Evolutionary conservation across 139 green algal species (phyloP).

Genomic region (Chlamydomonas sp.): DNA sequence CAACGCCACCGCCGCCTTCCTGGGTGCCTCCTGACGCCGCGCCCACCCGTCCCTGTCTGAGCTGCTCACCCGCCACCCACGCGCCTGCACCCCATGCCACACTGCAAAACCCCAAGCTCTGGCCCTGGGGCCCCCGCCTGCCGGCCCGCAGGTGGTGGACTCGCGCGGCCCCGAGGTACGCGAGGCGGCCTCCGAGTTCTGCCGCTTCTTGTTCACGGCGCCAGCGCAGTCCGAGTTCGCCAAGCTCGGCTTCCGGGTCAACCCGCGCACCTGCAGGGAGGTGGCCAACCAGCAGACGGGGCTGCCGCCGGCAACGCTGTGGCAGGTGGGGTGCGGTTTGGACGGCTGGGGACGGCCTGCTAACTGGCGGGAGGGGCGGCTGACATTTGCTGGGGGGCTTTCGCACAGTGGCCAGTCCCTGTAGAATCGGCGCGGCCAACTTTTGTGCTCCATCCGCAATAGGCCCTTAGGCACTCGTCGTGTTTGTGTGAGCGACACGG

Average conservation of each 20-base stretch:
- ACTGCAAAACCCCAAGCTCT: no score
- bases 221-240: conserved; percentile 77
- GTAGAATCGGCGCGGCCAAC: no score
- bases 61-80: background rate
- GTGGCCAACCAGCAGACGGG: conserved; percentile 39
- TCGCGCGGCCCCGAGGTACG: conserved; percentile 45
- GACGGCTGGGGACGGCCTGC: background rate
- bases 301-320: conserved; percentile 46
- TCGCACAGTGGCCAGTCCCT: no score
- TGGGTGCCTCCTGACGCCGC: background rate
- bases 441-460: no score
- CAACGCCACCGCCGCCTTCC: background rate
- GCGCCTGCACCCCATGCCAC: no score
- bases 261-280: conserved; percentile 49
- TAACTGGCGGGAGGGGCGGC: no score
- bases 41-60: background rate
- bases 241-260: conserved; percentile 74
- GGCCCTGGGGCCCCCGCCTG: background rate
- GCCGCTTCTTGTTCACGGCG: conserved; percentile 76
- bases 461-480: no score
- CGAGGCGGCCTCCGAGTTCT: conserved; percentile 72
- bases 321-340: conserved; percentile 1
- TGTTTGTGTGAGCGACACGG: no score
- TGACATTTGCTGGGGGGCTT: no score
- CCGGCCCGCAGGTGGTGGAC: conserved; percentile 45